Percentiles rank a stretch among this genome's conserved stretches.
Conservation (phyloP, 75 land plant species). For the Pseudotsuga menziesii region DNA sequence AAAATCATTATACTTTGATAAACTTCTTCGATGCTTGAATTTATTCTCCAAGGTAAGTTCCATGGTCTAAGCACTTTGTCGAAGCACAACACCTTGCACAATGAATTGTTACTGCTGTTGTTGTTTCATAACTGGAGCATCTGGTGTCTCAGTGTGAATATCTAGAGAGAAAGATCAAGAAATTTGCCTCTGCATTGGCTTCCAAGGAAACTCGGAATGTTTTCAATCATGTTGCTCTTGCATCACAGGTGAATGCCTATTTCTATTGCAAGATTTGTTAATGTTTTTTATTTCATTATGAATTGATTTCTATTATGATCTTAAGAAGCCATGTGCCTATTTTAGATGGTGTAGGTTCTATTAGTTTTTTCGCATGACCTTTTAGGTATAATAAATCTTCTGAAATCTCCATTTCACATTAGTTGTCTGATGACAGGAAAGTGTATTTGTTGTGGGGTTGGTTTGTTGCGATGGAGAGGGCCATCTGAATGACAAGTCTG, state of each 20-base stretch:
- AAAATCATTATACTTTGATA: neutral
- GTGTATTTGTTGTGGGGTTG: constrained; percentile 78
- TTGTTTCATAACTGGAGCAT: neutral
- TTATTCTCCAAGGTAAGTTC: neutral
- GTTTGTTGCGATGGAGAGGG: constrained; percentile 95
- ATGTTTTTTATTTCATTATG: neutral
- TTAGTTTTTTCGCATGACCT: neutral
- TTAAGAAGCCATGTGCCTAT: neutral
- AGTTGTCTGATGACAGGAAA: constrained; percentile 51
- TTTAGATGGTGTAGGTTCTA: neutral
- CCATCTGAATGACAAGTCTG: constrained; percentile 85
- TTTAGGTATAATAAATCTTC: neutral
- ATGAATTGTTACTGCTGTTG: neutral
- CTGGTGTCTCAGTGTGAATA: constrained; percentile 49
- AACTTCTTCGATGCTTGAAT: neutral
- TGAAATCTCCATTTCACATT: constrained; percentile 10
- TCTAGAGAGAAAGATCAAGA: constrained; percentile 71
- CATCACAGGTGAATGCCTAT: constrained; percentile 66
- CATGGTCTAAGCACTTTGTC: neutral
- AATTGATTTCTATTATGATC: neutral
- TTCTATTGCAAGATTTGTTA: neutral
- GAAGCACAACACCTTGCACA: neutral
- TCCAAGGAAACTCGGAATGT: constrained; percentile 39
- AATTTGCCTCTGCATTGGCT: constrained; percentile 38
- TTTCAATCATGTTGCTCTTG: constrained; percentile 63